Percentiles rank a stretch among this genome's conserved stretches.
Conservation (phyloP, 129 eudicot genomes). For the Lactuca saligna region DNA sequence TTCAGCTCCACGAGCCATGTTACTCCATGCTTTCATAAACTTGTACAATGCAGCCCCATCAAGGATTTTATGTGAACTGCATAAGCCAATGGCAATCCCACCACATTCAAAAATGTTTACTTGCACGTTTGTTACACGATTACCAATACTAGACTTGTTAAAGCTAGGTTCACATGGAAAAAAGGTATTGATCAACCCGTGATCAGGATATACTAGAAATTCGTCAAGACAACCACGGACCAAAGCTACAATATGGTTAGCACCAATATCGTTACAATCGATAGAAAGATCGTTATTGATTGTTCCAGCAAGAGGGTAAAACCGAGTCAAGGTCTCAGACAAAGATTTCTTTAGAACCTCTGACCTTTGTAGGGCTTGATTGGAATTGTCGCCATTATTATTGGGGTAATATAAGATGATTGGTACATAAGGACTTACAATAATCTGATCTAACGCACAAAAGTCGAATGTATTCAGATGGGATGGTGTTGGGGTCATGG, state of each 20-base stretch:
- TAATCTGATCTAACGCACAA: slow-evolving; percentile 12
- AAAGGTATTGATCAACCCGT: not conserved
- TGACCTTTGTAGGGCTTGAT: not conserved
- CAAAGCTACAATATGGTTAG: not conserved
- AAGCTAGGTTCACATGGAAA: slow-evolving; percentile 15
- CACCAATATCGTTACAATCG: slow-evolving; percentile 18
- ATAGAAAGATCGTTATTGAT: not conserved
- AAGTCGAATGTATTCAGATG: slow-evolving; percentile 4
- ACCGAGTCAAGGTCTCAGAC: slow-evolving; percentile 15
- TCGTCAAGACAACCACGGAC: not conserved
- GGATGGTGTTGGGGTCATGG: slow-evolving; percentile 21
- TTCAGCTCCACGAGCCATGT: slow-evolving; percentile 16
- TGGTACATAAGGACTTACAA: not conserved
- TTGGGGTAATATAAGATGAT: not conserved
- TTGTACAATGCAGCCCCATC: slow-evolving; percentile 46
- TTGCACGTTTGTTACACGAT: slow-evolving; percentile 18
- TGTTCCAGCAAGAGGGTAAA: slow-evolving; percentile 19
- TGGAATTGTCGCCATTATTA: not conserved
- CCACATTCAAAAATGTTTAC: slow-evolving; percentile 29
- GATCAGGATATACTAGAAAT: slow-evolving; percentile 1
- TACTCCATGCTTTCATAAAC: slow-evolving; percentile 46
- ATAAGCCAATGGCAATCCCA: slow-evolving; percentile 24
- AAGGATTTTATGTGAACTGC: slow-evolving; percentile 32
- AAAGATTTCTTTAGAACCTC: not conserved
- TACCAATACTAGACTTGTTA: not conserved